Evolutionary conservation across 345 rosid species (phyloP).

Genomic region (Euphorbia tirucalli): DNA sequence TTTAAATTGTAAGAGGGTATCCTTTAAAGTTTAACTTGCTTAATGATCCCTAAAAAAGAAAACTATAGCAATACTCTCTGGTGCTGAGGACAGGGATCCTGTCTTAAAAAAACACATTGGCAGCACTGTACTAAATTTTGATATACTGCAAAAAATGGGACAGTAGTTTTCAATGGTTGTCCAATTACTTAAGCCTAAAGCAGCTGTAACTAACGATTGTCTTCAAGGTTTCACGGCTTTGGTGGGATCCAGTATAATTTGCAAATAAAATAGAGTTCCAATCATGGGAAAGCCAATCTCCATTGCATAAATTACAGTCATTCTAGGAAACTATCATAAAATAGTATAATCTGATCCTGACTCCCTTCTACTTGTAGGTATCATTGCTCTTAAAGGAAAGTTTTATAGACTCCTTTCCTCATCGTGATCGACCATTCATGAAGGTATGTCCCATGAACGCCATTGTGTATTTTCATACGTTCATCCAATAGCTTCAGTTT

Average conservation of each 20-base stretch:
- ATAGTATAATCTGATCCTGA: neutral
- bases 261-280: too few relatives aligned
- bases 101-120: neutral
- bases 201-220: too few relatives aligned
- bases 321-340: too few relatives aligned
- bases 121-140: neutral
- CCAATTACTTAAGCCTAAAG: too few relatives aligned
- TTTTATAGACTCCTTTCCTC: constrained; percentile 79
- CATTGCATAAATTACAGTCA: too few relatives aligned
- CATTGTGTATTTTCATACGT: neutral
- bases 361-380: constrained; percentile 46
- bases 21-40: neutral
- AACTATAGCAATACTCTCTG: neutral
- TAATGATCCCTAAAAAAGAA: neutral
- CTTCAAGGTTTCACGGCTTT: too few relatives aligned
- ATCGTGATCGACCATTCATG: constrained; percentile 82
- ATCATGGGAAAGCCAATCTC: too few relatives aligned
- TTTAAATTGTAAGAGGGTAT: neutral
- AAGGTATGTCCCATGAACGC: constrained; percentile 44
- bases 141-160: neutral
- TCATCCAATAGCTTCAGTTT: neutral
- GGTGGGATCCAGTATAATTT: too few relatives aligned
- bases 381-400: constrained; percentile 92
- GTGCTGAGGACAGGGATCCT: neutral
- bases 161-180: too few relatives aligned